Conservation (phyloP, 805 yeast species). For the Wickerhamomyces queroliae region DNA sequence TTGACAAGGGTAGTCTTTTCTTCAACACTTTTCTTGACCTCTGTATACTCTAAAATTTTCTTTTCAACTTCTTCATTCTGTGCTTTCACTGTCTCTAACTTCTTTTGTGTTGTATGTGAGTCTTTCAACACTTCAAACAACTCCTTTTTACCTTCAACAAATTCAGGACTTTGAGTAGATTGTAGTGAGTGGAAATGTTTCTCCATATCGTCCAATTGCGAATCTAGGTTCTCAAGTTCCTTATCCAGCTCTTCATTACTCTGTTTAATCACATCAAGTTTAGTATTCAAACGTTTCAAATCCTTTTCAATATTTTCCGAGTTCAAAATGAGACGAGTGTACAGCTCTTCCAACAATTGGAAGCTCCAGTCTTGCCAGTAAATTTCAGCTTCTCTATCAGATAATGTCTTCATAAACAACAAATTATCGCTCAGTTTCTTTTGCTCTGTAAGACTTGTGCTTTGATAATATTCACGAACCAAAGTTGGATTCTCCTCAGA, state of each 20-base stretch:
- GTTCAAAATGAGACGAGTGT: conserved; percentile 13
- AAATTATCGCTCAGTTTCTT: conserved; percentile 20
- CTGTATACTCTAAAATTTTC: neutral
- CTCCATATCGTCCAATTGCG: conserved; percentile 1
- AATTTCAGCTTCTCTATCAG: conserved; percentile 21
- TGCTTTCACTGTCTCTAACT: conserved; percentile 1
- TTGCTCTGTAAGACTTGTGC: conserved; percentile 12
- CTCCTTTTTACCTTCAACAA: conserved; percentile 7
- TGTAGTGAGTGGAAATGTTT: conserved; percentile 7
- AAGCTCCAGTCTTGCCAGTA: conserved; percentile 22
- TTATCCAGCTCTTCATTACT: conserved; percentile 2
- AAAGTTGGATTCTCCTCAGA: conserved; percentile 20
- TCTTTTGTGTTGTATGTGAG: conserved; percentile 3
- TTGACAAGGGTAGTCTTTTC: neutral
- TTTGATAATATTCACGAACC: conserved; percentile 20
- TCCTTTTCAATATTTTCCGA: conserved; percentile 9
- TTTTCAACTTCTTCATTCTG: conserved; percentile 7
- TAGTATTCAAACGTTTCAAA: neutral
- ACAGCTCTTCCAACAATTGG: conserved; percentile 19
- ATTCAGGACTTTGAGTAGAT: conserved; percentile 11
- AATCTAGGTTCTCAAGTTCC: neutral
- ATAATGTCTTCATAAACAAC: conserved; percentile 19
- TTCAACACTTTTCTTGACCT: neutral
- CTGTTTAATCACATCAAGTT: conserved; percentile 2
- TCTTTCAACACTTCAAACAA: conserved; percentile 6